Evolutionary conservation across 1,284 basidiomycete species (phyloP).

Genomic region (Ustilago xerochloae): DNA sequence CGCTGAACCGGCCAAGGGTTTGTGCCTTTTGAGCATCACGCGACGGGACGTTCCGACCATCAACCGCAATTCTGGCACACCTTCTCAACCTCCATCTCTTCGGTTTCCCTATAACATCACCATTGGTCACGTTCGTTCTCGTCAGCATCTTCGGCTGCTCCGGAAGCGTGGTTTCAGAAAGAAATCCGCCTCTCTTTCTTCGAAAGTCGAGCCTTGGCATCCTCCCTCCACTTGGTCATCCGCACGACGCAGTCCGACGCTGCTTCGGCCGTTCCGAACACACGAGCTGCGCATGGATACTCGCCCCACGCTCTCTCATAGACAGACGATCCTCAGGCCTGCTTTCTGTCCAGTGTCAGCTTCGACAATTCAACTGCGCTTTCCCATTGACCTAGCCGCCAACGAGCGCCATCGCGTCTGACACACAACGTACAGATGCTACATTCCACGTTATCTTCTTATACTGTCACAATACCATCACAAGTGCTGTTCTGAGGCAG

Average conservation of each 20-base stretch:
- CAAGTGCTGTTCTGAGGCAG: conserved; percentile 13
- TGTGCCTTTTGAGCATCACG: conserved; percentile 25
- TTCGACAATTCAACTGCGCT: background rate
- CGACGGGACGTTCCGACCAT: conserved; percentile 10
- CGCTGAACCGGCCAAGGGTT: background rate
- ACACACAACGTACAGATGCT: conserved; percentile 19
- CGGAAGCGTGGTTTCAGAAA: background rate
- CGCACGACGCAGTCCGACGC: background rate
- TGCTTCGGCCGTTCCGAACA: conserved; percentile 5
- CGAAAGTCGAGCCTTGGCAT: background rate
- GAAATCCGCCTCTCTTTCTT: background rate
- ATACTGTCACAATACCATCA: conserved; percentile 8
- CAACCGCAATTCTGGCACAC: conserved; percentile 7
- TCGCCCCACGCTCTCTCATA: background rate
- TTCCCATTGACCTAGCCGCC: no score
- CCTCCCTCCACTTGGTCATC: background rate
- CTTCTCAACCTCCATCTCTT: conserved; percentile 30
- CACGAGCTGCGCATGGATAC: background rate
- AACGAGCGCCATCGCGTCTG: background rate
- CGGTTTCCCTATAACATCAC: conserved; percentile 6
- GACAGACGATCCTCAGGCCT: no score
- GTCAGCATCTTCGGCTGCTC: conserved; percentile 5
- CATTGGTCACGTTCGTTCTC: background rate
- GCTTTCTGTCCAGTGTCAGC: no score
- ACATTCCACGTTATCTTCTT: conserved; percentile 4